Conservation (phyloP, 768 basidiomycete genomes). For the Calocera cornea region DNA sequence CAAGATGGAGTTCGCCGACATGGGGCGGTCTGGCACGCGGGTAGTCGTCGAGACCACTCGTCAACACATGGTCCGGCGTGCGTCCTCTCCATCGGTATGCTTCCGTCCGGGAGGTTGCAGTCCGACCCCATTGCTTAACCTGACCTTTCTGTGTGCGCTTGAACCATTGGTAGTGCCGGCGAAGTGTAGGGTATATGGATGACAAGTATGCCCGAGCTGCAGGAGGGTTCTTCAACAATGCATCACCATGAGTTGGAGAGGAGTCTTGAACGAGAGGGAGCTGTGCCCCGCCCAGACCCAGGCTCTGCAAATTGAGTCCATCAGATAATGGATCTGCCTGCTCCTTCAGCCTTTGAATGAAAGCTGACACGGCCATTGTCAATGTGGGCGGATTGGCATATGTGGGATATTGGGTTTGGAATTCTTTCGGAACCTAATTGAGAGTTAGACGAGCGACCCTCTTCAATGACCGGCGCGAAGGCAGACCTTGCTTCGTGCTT, state of each 20-base stretch:
- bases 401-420: slow-evolving; percentile 84
- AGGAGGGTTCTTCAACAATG: slow-evolving; percentile 38
- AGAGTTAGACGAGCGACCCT: neutral
- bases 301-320: slow-evolving; percentile 48
- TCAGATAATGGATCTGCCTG: slow-evolving; percentile 11
- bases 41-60: slow-evolving; percentile 94
- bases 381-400: slow-evolving; percentile 94
- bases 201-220: slow-evolving; percentile 55
- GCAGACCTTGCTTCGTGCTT: slow-evolving; percentile 79
- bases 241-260: neutral
- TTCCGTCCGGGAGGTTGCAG: slow-evolving; percentile 73
- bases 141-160: slow-evolving; percentile 85
- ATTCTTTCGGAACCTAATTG: slow-evolving; percentile 66
- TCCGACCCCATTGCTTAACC: slow-evolving; percentile 77
- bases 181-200: slow-evolving; percentile 70
- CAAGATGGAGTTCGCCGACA: slow-evolving; percentile 82
- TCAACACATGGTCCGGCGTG: slow-evolving; percentile 72
- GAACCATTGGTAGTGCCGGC: slow-evolving; percentile 94
- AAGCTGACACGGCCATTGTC: slow-evolving; percentile 83
- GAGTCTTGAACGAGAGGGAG: neutral
- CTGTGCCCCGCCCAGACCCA: neutral
- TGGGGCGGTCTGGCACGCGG: slow-evolving; percentile 72
- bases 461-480: neutral
- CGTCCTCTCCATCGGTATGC: slow-evolving; percentile 92
- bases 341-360: slow-evolving; percentile 57